Conservation (phyloP, 352 stramenopile genomes). For the Lagenidium sp. region DNA sequence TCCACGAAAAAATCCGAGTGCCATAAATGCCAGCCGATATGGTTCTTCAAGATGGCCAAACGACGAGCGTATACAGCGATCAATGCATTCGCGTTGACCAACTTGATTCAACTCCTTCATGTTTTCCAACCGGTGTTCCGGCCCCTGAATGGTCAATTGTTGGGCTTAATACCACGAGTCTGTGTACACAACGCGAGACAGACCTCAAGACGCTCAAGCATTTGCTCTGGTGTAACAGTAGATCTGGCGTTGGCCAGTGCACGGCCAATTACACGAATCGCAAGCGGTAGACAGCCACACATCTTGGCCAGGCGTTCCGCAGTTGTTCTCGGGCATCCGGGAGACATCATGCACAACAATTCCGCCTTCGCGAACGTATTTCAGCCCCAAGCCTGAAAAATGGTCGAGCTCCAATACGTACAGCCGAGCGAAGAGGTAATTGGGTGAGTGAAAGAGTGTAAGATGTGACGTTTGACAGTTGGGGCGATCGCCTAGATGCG, state of each 20-base stretch:
- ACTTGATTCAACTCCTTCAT: conserved; percentile 71
- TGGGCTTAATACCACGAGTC: too few species aligned
- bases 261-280: conserved; percentile 70
- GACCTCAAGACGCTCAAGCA: conserved; percentile 74
- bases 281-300: conserved; percentile 69
- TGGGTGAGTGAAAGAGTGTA: conserved; percentile 73
- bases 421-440: conserved; percentile 56
- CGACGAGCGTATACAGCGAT: conserved; percentile 74
- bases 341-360: conserved; percentile 54
- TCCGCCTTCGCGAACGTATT: conserved; percentile 24
- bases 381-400: background rate
- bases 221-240: conserved; percentile 62
- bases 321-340: conserved; percentile 45
- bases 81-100: conserved; percentile 67
- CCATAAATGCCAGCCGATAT: conserved; percentile 73
- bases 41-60: conserved; percentile 69
- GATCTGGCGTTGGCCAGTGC: conserved; percentile 67
- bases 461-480: conserved; percentile 70
- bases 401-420: conserved; percentile 13
- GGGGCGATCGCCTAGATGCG: conserved; percentile 55
- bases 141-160: too few species aligned
- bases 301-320: conserved; percentile 59
- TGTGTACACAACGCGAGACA: background rate
- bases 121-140: conserved; percentile 61
- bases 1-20: conserved; percentile 72